Evolutionary conservation across 768 basidiomycete genomes (phyloP).

Genomic region (Lactarius quietus): DNA sequence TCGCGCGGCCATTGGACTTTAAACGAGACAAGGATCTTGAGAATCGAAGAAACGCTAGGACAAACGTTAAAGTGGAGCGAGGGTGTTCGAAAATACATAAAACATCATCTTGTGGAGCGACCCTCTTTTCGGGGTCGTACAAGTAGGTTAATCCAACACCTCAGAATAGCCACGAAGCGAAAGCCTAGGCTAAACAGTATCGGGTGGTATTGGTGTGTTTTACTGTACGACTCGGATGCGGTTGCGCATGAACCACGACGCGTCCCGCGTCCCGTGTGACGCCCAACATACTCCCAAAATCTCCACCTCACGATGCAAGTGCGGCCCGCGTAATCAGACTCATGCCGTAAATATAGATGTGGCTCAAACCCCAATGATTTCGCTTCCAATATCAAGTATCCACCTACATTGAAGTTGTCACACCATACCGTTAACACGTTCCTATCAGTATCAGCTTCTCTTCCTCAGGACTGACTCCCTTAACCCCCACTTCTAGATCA

Average conservation of each 20-base stretch:
- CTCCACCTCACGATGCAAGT: too few relatives aligned
- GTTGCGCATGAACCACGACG: too few relatives aligned
- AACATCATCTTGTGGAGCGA: not conserved
- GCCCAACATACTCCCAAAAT: too few relatives aligned
- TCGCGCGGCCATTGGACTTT: not conserved
- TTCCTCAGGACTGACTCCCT: not conserved
- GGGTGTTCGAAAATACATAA: not conserved
- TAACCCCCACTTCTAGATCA: not conserved
- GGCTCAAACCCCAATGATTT: not conserved
- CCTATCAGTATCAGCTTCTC: not conserved
- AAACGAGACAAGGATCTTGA: not conserved
- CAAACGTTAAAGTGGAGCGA: not conserved
- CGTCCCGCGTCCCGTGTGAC: too few relatives aligned
- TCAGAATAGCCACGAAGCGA: not conserved
- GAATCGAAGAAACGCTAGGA: not conserved
- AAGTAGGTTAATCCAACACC: not conserved
- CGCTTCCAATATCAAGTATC: not conserved
- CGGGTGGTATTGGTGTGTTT: too few relatives aligned
- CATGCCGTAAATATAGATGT: not conserved
- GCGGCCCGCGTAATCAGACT: too few relatives aligned
- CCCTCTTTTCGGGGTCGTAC: not conserved
- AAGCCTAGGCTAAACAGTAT: not conserved
- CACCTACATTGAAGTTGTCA: not conserved
- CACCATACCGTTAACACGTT: not conserved
- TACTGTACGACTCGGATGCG: too few relatives aligned